Conservation (phyloP, 768 basidiomycete species). For the Trametes punicea region DNA sequence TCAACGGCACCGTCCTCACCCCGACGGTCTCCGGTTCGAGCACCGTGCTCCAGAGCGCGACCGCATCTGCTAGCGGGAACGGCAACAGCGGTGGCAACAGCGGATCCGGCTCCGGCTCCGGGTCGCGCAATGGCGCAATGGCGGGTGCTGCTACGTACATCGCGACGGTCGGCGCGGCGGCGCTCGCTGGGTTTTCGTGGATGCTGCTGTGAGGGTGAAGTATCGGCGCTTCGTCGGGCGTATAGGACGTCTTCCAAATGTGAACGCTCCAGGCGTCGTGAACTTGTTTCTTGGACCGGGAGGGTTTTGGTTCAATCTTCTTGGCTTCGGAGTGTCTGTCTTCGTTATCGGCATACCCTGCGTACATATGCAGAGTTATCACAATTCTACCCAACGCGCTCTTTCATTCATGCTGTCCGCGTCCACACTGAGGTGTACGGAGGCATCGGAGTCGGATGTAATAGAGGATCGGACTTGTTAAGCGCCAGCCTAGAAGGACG, state of each 20-base stretch:
- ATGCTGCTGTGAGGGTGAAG: background rate
- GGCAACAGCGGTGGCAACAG: background rate
- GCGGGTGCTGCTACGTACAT: background rate
- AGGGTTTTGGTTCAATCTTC: too few species aligned
- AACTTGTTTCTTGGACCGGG: too few species aligned
- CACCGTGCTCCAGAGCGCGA: constrained; percentile 6
- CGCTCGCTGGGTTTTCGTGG: constrained; percentile 9
- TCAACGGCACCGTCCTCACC: constrained; percentile 9
- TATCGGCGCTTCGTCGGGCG: too few species aligned
- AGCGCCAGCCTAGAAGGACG: too few species aligned
- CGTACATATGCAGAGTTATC: too few species aligned
- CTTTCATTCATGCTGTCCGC: too few species aligned
- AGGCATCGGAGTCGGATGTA: too few species aligned
- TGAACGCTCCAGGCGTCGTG: background rate
- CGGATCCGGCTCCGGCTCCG: background rate
- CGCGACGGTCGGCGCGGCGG: background rate
- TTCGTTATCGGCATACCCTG: constrained; percentile 1
- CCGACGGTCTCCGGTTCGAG: constrained; percentile 7
- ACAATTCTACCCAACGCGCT: background rate
- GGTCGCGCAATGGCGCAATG: background rate
- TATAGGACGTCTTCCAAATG: too few species aligned
- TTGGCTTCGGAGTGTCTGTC: too few species aligned
- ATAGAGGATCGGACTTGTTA: too few species aligned
- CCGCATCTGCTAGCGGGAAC: background rate
- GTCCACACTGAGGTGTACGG: too few species aligned